Evolutionary conservation across 805 yeast genomes (phyloP), one percentile per base, ranked within the genome.

Genomic region (Cyberlindnera maclurae): DNA sequence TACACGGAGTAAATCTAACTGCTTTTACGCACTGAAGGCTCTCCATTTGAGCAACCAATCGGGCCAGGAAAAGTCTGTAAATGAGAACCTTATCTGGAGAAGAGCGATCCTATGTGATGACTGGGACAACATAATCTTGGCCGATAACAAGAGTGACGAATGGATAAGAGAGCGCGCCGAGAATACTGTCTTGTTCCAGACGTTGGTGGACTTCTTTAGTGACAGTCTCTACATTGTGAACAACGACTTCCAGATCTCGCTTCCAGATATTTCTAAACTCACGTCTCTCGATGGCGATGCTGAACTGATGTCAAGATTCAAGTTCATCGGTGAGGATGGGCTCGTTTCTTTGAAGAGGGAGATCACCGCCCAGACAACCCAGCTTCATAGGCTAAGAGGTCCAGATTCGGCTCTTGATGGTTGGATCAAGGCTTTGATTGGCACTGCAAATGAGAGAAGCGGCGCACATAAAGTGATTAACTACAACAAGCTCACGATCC

Each of bases 81-180:
- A 59, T 33, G 65, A 60, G 32, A 57, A 60, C 8, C 46, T 66
- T 8, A 58, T 79, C 0, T 82, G 89, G 87, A 67, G 73, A 46
- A 64, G 88, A 44, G 64, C 81, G 33, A 58, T 83, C 16, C 59
- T 63, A 34, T 57, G 49, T 44, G 82, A 80, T 45, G 67, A 74
- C 45, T 76, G 84, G 81, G 43, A 54, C 6, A 51, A 57, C 15
- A 56, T 75, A 12, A 54, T 58, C 5, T 42, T 56, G 26, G 51
- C 62, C 5, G 59, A 65, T 39, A 59, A 56, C 35, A 60, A 67
- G 36, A 57, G 69, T 2, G 73, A 68, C 35, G 73, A 69, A 29
- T 63, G 51, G 39, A 55, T 63, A 28, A 65, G 64, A 49, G 55
- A 58, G 16, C 61, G 57, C 37, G 55, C 71, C 3, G 64, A 59